phyloP scores from a whole-genome alignment of 148 eudicot species.

The Persicaria maculosa region DNA sequence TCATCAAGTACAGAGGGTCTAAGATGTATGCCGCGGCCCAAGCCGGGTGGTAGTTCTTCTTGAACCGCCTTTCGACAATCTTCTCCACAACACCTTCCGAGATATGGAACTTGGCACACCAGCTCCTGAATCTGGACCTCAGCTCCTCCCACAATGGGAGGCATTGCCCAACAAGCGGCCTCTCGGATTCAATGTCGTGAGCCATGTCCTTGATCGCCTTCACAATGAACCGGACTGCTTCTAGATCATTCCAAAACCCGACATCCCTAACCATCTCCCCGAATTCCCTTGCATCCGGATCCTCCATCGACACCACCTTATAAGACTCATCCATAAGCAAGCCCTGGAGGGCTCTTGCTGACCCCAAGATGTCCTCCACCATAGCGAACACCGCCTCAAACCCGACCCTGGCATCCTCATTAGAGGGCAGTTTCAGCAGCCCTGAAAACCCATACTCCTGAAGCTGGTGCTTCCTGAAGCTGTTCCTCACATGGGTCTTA shows the following conservation, averaged over 20 bases:
- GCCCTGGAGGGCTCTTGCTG: conserved; percentile 58
- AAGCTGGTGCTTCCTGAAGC: conserved; percentile 56
- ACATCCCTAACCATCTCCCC: conserved; percentile 73
- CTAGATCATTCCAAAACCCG: conserved; percentile 88
- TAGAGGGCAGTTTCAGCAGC: conserved; percentile 37
- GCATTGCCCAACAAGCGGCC: conserved; percentile 80
- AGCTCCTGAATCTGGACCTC: conserved; percentile 54
- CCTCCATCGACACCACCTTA: conserved; percentile 68
- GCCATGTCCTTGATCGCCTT: conserved; percentile 59
- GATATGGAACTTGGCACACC: conserved; percentile 69
- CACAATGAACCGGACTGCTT: conserved; percentile 68
- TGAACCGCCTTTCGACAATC: conserved; percentile 56
- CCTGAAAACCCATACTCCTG: conserved; percentile 60
- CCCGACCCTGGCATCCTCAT: conserved; percentile 19
- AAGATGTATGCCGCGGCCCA: conserved; percentile 94
- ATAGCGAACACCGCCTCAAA: conserved; percentile 39
- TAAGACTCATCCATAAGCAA: conserved; percentile 62
- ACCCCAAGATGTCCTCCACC: conserved; percentile 70
- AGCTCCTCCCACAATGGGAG: conserved; percentile 90
- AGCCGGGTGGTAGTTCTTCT: conserved; percentile 85
- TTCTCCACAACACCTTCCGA: conserved; percentile 46
- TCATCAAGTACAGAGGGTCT: conserved; percentile 69
- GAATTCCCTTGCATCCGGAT: conserved; percentile 54
- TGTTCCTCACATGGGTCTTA: conserved; percentile 46
- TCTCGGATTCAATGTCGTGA: conserved; percentile 62